These are phyloP conservation scores for Coccomyxa sp. DNA, from an alignment of 139 green algal genomes.

Conservation along the genomic window DNA sequence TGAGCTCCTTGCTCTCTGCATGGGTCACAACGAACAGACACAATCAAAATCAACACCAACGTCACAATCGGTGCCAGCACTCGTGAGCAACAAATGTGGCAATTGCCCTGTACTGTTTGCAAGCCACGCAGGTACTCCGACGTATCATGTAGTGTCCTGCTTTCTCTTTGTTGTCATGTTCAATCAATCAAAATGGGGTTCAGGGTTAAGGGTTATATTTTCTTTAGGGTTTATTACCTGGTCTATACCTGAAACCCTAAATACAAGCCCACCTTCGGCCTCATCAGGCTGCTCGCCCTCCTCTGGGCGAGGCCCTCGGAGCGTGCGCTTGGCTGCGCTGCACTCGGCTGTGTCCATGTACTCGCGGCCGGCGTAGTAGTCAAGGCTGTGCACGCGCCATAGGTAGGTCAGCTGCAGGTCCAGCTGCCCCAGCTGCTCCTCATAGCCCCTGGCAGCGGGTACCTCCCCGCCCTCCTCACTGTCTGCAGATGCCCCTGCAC, in stretches of 20 bases:
- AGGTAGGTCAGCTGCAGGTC: slow-evolving; percentile 85
- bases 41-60: no score
- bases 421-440: slow-evolving; percentile 48
- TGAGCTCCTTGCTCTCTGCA: slow-evolving; percentile 30
- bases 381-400: slow-evolving; percentile 85
- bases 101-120: no score
- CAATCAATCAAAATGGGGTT: no score
- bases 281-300: slow-evolving; percentile 25
- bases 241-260: no score
- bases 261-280: neutral
- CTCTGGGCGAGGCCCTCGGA: slow-evolving; percentile 21
- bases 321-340: slow-evolving; percentile 5
- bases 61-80: no score
- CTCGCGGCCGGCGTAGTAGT: slow-evolving; percentile 77
- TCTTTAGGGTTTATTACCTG: no score
- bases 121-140: no score
- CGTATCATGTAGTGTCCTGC: no score
- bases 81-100: no score
- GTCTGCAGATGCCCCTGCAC: slow-evolving; percentile 6
- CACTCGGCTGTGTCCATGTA: slow-evolving; percentile 3
- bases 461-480: slow-evolving; percentile 5
- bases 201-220: no score
- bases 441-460: neutral
- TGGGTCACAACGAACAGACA: no score
- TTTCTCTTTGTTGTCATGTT: no score